Base-by-base conservation (phyloP, 805 yeast genomes). In the Candida vaughaniae region DNA sequence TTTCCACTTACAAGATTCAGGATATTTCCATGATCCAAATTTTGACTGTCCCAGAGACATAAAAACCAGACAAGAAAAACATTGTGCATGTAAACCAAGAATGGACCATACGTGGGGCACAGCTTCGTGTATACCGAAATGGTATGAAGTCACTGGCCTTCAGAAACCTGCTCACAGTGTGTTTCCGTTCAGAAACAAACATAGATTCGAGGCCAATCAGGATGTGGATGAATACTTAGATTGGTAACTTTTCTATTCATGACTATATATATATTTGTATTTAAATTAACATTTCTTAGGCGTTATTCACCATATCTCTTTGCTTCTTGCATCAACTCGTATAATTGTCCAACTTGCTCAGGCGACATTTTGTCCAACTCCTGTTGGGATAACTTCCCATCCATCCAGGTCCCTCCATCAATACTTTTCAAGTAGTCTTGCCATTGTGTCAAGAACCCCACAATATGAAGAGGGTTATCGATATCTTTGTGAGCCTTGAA, bases 401-500 rank as follows among this genome's bases (percentile, higher is more conserved):
- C 57, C 47, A 57, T 49, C 73, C 74, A 69, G 6, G 46, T 44
- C 0, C 69, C 71, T 3, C 67, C 77, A 19, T 77, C 73, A 16
- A 85, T 73, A 56, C 67, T 64, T 9, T 71, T 64, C 43, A 85
- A 68, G 51, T 85, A 85, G 43, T 83, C 91, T 60, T 93, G 99
- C 99, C 99, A 93, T 42, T 87, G 82, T 1, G 95, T 79, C 43
- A 93, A 69, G 51, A 93, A 93, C 8, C 97, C 99, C 8, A 93
- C 89, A 22, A 93, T 88, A 54, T 91, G 95, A 16, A 88, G 70
- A 3, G 99, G 98, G 58, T 93, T 89, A 47, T 88, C 96, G 5
- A 83, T 75, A 32, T 68, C 61, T 42, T 80, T 76, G 62, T 93
- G 99, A 5, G 90, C 82, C 51, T 80, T 79, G 68, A 93, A 93